Base-by-base conservation (phyloP, 306 rosid species). In the Clitoria ternatea region DNA sequence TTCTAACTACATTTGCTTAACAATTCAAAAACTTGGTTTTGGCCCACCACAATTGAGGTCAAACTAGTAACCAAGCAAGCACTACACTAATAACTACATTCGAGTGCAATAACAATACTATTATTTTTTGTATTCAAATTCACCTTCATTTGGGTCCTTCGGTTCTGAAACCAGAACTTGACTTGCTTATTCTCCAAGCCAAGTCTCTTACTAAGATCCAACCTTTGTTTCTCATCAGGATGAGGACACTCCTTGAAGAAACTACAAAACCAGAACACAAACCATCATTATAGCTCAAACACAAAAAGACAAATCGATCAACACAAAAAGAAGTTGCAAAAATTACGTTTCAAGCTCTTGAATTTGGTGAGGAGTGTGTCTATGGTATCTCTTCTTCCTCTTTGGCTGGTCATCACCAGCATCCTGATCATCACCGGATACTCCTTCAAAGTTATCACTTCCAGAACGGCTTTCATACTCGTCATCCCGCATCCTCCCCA, bases 61-160 rank as follows among this genome's bases (percentile, higher is more conserved):
- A n/a, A n/a, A n/a, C n/a, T n/a, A n/a, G n/a, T n/a, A n/a, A n/a
- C n/a, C n/a, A n/a, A n/a, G n/a, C n/a, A n/a, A n/a, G n/a, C n/a
- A n/a, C n/a, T n/a, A n/a, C n/a, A n/a, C n/a, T n/a, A n/a, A n/a
- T n/a, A 45, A 44, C 78, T 10, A 49, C 24, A 47, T 1, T 13
- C 10, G 27, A 24, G 27, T 61, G 32, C 24, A 69, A 43, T 44
- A 74, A 7, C 35, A 5, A 29, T 29, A 29, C 32, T 2, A 29
- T 2, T 29, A 29, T 29, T 1, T 45, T 27, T 6, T 57, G 12
- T 12, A 14, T 56, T 17, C 39, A 73, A 54, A 66, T 27, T 60
- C 77, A 95, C 99, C 97, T 95, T 95, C 99, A 91, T 87, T 47
- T 95, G 99, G 10, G 99, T 95, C 76, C 99, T 63, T 18, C 99